Evolutionary conservation across 2,329 filamentous ascomycete genomes (phyloP).

Genomic region (Sclerotiophoma versabilis): DNA sequence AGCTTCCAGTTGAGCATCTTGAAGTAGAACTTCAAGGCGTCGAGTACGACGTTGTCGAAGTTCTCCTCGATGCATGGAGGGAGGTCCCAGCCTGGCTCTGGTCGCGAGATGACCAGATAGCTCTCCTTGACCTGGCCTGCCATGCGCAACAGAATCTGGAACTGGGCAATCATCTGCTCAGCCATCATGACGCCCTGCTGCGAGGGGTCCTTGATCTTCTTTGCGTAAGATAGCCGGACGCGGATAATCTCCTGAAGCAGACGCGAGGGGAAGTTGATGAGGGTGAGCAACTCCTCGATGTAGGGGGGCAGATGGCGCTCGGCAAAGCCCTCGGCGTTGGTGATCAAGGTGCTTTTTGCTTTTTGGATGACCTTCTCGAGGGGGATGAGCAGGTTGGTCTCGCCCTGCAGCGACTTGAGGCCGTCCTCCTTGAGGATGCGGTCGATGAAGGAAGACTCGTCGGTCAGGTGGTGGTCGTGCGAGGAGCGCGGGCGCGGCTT

Average conservation of each 20-base stretch:
- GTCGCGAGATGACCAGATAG: slow-evolving; percentile 81
- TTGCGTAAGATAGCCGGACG: slow-evolving; percentile 87
- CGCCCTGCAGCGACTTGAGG: slow-evolving; percentile 86
- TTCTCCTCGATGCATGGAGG: slow-evolving; percentile 96
- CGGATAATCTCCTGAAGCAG: slow-evolving; percentile 97
- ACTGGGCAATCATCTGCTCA: slow-evolving; percentile 97
- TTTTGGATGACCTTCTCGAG: slow-evolving; percentile 90
- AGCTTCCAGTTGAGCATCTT: slow-evolving; percentile 98
- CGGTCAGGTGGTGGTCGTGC: slow-evolving; percentile 75
- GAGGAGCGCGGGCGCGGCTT: slow-evolving; percentile 74
- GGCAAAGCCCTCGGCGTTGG: slow-evolving; percentile 82
- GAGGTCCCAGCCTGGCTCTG: slow-evolving; percentile 92
- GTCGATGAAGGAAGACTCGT: slow-evolving; percentile 94
- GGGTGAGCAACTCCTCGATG: slow-evolving; percentile 91
- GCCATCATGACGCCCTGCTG: slow-evolving; percentile 93
- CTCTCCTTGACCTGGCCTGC: slow-evolving; percentile 92
- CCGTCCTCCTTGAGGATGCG: slow-evolving; percentile 95
- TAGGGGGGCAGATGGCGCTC: slow-evolving; percentile 93
- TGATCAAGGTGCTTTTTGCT: slow-evolving; percentile 88
- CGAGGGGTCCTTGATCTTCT: slow-evolving; percentile 92
- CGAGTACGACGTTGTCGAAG: slow-evolving; percentile 89
- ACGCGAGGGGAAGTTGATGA: slow-evolving; percentile 96
- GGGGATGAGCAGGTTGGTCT: slow-evolving; percentile 81
- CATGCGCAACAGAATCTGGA: slow-evolving; percentile 89
- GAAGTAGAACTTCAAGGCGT: slow-evolving; percentile 97